phyloP scores from a whole-genome alignment of 106 monocot genomes.

The Ottelia alismoides region DNA sequence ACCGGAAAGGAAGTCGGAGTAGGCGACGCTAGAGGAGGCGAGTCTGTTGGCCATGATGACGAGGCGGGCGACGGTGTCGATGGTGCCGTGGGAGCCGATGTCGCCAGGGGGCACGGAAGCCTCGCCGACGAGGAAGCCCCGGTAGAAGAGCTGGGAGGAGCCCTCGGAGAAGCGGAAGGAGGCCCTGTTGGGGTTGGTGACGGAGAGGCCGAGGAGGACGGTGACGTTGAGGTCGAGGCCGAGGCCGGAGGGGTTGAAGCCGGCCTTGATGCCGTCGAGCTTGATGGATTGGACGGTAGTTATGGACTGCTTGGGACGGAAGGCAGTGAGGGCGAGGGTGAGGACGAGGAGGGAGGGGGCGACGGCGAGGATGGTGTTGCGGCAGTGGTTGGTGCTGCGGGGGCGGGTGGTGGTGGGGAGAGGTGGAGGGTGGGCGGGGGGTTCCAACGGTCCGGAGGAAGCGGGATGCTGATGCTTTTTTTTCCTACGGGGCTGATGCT shows the following conservation, averaged over 20 bases:
- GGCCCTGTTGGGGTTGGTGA: slow-evolving; percentile 68
- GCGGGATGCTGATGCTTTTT: too few relatives aligned
- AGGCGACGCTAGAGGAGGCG: slow-evolving; percentile 15
- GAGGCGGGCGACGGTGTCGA: slow-evolving; percentile 19
- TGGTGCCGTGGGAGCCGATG: slow-evolving; percentile 28
- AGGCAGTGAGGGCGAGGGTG: slow-evolving; percentile 49
- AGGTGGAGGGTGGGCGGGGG: too few relatives aligned
- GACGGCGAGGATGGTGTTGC: too few relatives aligned
- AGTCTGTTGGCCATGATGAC: slow-evolving; percentile 41
- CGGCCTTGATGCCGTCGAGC: slow-evolving; percentile 30
- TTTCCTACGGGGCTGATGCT: too few relatives aligned
- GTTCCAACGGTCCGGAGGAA: too few relatives aligned
- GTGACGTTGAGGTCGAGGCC: slow-evolving; percentile 55
- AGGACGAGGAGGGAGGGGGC: slow-evolving; percentile 21
- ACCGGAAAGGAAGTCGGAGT: slow-evolving; percentile 40
- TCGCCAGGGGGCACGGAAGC: slow-evolving; percentile 53
- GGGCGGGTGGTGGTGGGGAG: too few relatives aligned
- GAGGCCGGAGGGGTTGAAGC: slow-evolving; percentile 22
- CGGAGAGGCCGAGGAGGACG: slow-evolving; percentile 38
- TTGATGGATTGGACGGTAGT: slow-evolving; percentile 53
- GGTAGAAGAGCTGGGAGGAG: slow-evolving; percentile 39
- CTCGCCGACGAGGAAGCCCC: slow-evolving; percentile 41
- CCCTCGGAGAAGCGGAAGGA: slow-evolving; percentile 40
- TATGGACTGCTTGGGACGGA: slow-evolving; percentile 30
- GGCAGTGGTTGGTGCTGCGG: too few relatives aligned